phyloP scores from a whole-genome alignment of 768 basidiomycete genomes.

The Cystobasidium tubakii region DNA sequence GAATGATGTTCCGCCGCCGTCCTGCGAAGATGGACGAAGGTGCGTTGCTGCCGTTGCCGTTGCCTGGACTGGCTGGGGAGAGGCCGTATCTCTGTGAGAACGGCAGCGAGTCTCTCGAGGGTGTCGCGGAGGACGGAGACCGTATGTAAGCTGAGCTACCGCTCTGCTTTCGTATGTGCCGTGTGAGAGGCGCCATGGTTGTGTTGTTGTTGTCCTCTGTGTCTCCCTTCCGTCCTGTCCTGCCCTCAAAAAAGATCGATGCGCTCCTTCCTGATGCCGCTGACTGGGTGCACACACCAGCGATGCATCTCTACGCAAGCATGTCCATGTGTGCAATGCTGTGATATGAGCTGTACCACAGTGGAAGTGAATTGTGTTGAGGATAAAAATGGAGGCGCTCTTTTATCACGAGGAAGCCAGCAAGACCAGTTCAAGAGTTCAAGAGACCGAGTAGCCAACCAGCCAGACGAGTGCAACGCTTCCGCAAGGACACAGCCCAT shows the following conservation, averaged over 20 bases:
- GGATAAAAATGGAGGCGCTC: too few relatives aligned
- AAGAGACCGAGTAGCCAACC: too few relatives aligned
- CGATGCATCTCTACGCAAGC: constrained; percentile 6
- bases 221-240: neutral
- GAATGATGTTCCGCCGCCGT: neutral
- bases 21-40: neutral
- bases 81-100: neutral
- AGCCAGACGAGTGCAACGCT: too few relatives aligned
- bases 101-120: neutral
- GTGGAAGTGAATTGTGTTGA: neutral
- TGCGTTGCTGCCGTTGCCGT: neutral
- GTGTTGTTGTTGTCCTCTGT: neutral
- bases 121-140: constrained; percentile 7
- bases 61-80: neutral
- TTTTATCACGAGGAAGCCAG: too few relatives aligned
- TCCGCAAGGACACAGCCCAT: too few relatives aligned
- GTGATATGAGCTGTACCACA: too few relatives aligned
- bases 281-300: neutral
- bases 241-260: neutral
- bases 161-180: neutral
- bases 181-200: neutral
- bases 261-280: neutral
- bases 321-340: neutral
- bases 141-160: neutral
- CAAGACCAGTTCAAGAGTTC: too few relatives aligned